Conservation (phyloP, 768 basidiomycete genomes). For the Rhodotorula diobovata region DNA sequence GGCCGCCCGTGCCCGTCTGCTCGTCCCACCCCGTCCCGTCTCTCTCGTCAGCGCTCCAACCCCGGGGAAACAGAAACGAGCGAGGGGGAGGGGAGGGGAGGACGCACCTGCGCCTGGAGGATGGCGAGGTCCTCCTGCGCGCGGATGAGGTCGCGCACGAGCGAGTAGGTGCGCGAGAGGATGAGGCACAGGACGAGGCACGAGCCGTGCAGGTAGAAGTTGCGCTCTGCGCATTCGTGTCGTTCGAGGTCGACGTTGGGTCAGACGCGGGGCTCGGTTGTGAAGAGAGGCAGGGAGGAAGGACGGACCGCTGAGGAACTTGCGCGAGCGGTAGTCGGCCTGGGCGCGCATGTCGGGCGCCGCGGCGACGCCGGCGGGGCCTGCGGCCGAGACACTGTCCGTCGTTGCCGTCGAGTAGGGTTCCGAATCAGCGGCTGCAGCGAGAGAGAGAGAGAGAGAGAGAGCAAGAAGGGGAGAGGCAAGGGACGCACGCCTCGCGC, state of each 20-base stretch:
- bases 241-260: no score
- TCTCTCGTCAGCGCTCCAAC: neutral
- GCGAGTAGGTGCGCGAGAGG: constrained; percentile 84
- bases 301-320: constrained; percentile 70
- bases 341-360: constrained; percentile 66
- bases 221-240: constrained; percentile 80
- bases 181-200: constrained; percentile 93
- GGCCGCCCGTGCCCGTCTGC: constrained; percentile 48
- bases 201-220: constrained; percentile 78
- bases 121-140: constrained; percentile 81
- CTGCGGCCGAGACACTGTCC: constrained; percentile 52
- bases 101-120: constrained; percentile 60
- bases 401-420: no score
- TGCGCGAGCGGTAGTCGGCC: constrained; percentile 81
- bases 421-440: neutral
- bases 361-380: constrained; percentile 42
- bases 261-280: no score
- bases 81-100: neutral
- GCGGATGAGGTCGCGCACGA: constrained; percentile 84
- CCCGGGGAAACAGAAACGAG: no score
- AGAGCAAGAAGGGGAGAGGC: neutral
- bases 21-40: no score
- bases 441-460: neutral
- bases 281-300: neutral
- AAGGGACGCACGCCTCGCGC: constrained; percentile 19